These are phyloP conservation scores for Sanguinoderma infundibulare DNA, from an alignment of 1,284 basidiomycete species.

Conservation along the genomic window DNA sequence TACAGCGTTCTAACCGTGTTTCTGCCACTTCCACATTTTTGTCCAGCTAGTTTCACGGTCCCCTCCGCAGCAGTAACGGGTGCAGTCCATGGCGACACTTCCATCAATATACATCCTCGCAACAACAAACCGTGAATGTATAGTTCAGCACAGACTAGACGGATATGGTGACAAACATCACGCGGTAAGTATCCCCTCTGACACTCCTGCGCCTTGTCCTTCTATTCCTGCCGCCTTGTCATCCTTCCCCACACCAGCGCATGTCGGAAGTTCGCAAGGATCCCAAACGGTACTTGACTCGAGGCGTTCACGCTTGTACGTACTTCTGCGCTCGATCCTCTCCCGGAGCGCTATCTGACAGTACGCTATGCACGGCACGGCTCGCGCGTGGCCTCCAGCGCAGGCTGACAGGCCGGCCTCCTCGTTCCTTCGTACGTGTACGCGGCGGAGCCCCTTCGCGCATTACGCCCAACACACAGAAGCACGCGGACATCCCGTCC, in stretches of 20 bases:
- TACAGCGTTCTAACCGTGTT: background rate
- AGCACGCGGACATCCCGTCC: slow-evolving; percentile 10
- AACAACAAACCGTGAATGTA: background rate
- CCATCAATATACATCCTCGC: background rate
- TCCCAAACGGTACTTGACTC: background rate
- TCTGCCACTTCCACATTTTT: background rate
- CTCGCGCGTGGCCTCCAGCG: background rate
- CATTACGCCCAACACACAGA: slow-evolving; percentile 16
- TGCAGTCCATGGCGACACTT: background rate
- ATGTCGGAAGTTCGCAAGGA: background rate
- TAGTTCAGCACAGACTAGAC: background rate
- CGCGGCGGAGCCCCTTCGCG: background rate
- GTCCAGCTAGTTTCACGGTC: background rate
- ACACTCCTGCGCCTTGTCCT: background rate
- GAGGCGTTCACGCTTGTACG: background rate
- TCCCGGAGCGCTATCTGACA: slow-evolving; percentile 4
- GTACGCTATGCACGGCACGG: background rate
- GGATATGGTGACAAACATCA: background rate
- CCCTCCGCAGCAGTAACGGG: background rate
- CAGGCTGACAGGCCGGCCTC: background rate
- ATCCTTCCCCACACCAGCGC: background rate
- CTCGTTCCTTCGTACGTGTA: background rate
- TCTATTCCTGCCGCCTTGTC: background rate
- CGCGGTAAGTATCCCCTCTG: background rate
- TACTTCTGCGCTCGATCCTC: background rate